Conservation (phyloP, 768 basidiomycete species). For the Mycena latifolia region DNA sequence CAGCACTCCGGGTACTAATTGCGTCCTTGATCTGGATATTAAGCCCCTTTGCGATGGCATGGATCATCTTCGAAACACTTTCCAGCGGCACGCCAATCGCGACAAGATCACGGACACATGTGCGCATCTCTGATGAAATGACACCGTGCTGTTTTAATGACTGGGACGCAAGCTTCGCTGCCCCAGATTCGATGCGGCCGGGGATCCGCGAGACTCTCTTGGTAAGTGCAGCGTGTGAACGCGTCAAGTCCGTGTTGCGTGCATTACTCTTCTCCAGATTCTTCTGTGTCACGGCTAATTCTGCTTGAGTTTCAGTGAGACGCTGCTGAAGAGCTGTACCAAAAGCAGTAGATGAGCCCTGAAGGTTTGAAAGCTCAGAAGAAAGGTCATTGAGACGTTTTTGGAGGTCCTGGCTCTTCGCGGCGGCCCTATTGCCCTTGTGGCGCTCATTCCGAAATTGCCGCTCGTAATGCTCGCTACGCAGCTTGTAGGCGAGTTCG, state of each 20-base stretch:
- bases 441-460: not conserved
- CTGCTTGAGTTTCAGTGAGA: no score
- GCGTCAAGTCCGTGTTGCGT: not conserved
- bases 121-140: slow-evolving; percentile 8
- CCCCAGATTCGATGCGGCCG: slow-evolving; percentile 1
- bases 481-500: not conserved
- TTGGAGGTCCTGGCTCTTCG: no score
- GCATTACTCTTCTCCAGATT: not conserved
- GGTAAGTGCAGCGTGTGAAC: not conserved
- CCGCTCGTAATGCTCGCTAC: not conserved
- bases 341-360: no score
- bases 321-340: no score
- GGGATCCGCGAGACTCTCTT: not conserved
- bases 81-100: slow-evolving; percentile 4
- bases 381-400: no score
- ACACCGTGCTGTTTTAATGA: slow-evolving; percentile 21
- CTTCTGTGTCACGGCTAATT: no score
- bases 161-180: not conserved
- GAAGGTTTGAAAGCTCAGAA: no score
- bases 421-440: no score
- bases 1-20: slow-evolving; percentile 33
- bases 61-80: slow-evolving; percentile 15
- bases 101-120: slow-evolving; percentile 28
- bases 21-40: slow-evolving; percentile 8
- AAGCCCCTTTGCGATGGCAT: slow-evolving; percentile 14